Base-by-base conservation (phyloP, 2,329 filamentous ascomycete species). In the Chaetomium globosum region DNA sequence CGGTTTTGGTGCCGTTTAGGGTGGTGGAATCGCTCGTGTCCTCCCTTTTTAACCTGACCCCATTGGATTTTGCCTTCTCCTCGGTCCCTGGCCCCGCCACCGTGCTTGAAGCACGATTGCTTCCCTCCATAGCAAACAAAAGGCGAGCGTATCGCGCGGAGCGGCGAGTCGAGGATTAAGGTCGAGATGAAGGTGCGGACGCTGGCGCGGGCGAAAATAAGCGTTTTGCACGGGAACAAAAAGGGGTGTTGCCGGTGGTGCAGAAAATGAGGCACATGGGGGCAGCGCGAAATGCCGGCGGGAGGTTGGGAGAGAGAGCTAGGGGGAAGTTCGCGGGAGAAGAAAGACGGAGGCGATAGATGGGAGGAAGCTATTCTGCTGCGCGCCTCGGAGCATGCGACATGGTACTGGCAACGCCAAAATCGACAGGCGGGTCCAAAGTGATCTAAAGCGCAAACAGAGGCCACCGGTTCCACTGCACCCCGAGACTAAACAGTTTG, bases 11-110 rank as follows among this genome's bases (percentile, higher is more conserved):
- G 46, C 71, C 75, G 69, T 77, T 77, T n/a, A 79, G 76, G 13
- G 79, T 77, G 57, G 77, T 76, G 49, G 77, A 75, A 66, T 74
- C 75, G 69, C 76, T 78, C 36, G 71, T 71, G 63, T 72, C 73
- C 69, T 81, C 80, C 71, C 76, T 78, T 73, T 80, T 81, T 65
- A 80, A 67, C 63, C 70, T 72, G 64, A 72, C 67, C 65, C 77
- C 77, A 68, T 79, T 78, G 59, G 73, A 73, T 63, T 67, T 71
- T 63, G 72, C 69, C 57, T 73, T 74, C 46, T 80, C 77, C 70
- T 82, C 80, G 59, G 80, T 75, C 72, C 79, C 82, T 65, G 82
- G 75, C 53, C 64, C 68, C 39, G 61, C 67, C 61, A 54, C 59
- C 62, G 69, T 66, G 61, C 68, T 67, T 48, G 69, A 59, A 57